A percentile compares a stretch with the other conserved stretches of the same genome.
Conservation (phyloP, 2,329 filamentous ascomycete genomes). For the Colletotrichum tabaci region DNA sequence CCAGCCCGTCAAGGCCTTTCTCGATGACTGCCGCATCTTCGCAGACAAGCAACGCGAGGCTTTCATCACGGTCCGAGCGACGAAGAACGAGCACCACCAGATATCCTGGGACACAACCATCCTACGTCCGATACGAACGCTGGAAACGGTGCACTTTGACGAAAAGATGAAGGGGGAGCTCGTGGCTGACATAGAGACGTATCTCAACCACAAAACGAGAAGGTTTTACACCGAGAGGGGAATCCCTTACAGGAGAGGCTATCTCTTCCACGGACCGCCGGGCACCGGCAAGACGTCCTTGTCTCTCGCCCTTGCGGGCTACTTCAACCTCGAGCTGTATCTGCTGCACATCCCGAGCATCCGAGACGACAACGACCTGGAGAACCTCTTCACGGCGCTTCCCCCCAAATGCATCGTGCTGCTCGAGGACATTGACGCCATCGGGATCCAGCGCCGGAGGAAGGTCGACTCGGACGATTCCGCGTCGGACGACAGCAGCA, state of each 20-base stretch:
- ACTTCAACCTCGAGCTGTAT: constrained; percentile 81
- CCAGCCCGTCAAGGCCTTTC: constrained; percentile 50
- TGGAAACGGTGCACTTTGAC: constrained; percentile 56
- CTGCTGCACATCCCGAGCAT: constrained; percentile 76
- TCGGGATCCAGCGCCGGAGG: constrained; percentile 44
- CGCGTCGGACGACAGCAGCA: constrained; percentile 47
- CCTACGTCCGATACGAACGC: constrained; percentile 44
- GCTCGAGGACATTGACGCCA: constrained; percentile 48
- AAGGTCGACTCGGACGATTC: constrained; percentile 35
- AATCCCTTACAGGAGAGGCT: constrained; percentile 82
- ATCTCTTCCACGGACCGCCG: constrained; percentile 80
- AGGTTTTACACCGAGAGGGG: constrained; percentile 81
- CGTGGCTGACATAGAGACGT: constrained; percentile 77
- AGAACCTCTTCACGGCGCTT: constrained; percentile 50
- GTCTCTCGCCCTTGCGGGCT: constrained; percentile 79
- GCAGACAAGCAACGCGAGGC: constrained; percentile 54
- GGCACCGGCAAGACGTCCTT: constrained; percentile 84
- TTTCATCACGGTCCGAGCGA: constrained; percentile 54
- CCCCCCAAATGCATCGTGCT: constrained; percentile 46
- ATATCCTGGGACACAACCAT: constrained; percentile 55
- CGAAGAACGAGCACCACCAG: constrained; percentile 46
- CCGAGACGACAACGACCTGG: constrained; percentile 48
- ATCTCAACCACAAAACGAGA: constrained; percentile 68
- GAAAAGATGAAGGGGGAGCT: constrained; percentile 71
- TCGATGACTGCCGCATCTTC: constrained; percentile 49